Evolutionary conservation across 2,329 filamentous ascomycete genomes (phyloP), one percentile per base, ranked within the genome.

Genomic region (Taxawa tesnikishii): DNA sequence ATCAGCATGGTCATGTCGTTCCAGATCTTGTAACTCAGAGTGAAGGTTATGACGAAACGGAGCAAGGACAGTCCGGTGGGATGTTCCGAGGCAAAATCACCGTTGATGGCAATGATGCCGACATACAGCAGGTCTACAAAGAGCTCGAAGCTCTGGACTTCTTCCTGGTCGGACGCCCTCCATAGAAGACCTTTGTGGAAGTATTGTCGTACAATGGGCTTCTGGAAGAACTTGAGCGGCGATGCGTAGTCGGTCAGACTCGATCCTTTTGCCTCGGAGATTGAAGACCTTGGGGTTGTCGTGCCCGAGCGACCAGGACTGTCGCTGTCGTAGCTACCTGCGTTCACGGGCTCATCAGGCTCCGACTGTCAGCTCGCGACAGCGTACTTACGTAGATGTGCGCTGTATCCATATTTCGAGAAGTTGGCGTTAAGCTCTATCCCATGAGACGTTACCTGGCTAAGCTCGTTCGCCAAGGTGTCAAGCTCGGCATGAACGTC

Each of bases 1-100:
- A 77, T 60, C 6, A 73, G 54, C 14, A 70, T 45, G 7, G 65
- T 60, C 29, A 77, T 59, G 38, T 78, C 73, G 29, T 59, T 62
- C 73, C 73, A 79, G 39, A 78, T 70, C 44, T 75, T 76, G 64
- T 68, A 75, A 17, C 66, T 67, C 55, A 78, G 65, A 38, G 70
- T 67, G 44, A 79, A 78, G 0, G 69, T 73, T 26, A 76, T 68
- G 32, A 62, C 53, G 44, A 78, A 79, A 16, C 66, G 62, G 13
- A 76, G 58, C n/a, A 79, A 53, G 28, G 70, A 63, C 18, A 62
- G 44, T 1, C 67, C 72, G 7, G 62, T 67, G 0, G 73, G 59
- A 32, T 68, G 54, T 43, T 75, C 71, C 9, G 68, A 63, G 9
- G 72, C 67, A 32, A 64, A 65, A 45, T 79, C 75, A 15, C 73